These are phyloP conservation scores for Lentinula sp. DNA, from an alignment of 768 basidiomycete genomes.

Conservation along the genomic window DNA sequence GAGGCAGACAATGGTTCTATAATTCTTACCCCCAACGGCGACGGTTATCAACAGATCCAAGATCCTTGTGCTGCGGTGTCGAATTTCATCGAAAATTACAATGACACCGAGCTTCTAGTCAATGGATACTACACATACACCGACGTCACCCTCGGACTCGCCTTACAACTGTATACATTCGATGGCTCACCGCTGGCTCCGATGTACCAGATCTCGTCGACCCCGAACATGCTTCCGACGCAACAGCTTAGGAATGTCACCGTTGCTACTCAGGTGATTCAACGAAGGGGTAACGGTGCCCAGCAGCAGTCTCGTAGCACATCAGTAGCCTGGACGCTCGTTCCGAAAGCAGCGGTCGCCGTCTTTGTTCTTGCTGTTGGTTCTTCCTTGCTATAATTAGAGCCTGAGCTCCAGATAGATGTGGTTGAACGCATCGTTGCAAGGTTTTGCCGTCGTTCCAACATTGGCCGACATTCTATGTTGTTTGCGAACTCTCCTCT, in stretches of 20 bases:
- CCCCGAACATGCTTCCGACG: slow-evolving; percentile 87
- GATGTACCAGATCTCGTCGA: slow-evolving; percentile 54
- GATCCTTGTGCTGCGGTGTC: slow-evolving; percentile 87
- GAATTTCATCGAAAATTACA: slow-evolving; percentile 83
- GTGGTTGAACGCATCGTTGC: background rate
- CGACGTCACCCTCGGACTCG: slow-evolving; percentile 55
- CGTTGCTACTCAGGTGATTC: slow-evolving; percentile 1
- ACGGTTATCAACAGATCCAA: slow-evolving; percentile 94
- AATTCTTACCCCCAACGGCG: slow-evolving; percentile 63
- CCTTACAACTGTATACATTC: slow-evolving; percentile 72
- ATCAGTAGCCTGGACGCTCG: background rate
- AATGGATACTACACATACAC: slow-evolving; percentile 63
- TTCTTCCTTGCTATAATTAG: background rate
- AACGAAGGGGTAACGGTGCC: slow-evolving; percentile 1
- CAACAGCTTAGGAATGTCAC: slow-evolving; percentile 53
- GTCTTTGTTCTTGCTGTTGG: background rate
- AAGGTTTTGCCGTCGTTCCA: background rate
- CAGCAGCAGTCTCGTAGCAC: background rate
- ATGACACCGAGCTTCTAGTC: slow-evolving; percentile 60
- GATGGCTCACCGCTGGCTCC: slow-evolving; percentile 78
- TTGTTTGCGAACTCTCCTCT: background rate
- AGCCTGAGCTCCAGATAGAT: background rate
- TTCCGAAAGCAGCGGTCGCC: background rate
- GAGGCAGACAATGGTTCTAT: slow-evolving; percentile 78
- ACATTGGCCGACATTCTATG: background rate